These are phyloP conservation scores for Didymosphaeria variabile DNA, from an alignment of 2,329 filamentous ascomycete species.

Conservation along the genomic window DNA sequence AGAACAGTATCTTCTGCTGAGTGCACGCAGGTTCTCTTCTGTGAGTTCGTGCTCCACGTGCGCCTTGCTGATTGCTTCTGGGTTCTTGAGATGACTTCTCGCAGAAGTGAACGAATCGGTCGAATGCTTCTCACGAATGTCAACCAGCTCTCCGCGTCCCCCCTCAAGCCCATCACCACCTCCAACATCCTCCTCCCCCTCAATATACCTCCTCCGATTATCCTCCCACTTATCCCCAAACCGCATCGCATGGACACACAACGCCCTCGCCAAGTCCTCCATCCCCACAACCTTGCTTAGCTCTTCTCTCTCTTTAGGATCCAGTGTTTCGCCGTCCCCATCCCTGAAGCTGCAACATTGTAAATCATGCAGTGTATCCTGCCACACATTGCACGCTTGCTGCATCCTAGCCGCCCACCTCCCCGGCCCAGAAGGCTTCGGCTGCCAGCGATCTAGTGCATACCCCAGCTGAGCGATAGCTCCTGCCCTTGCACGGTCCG, in stretches of 20 bases:
- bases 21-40: neutral
- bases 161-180: neutral
- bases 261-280: neutral
- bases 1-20: neutral
- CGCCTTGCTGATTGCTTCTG: neutral
- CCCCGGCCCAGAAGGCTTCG: neutral
- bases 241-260: neutral
- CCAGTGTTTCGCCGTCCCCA: too few relatives aligned
- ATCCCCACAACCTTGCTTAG: neutral
- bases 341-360: neutral
- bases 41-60: neutral
- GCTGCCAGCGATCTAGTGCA: neutral
- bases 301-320: neutral
- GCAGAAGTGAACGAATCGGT: neutral
- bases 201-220: neutral
- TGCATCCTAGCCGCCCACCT: neutral
- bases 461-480: neutral
- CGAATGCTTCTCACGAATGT: neutral
- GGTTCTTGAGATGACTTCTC: neutral
- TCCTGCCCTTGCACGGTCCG: neutral
- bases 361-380: neutral
- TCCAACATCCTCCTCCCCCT: neutral
- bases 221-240: neutral
- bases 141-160: neutral
- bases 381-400: neutral